These are phyloP conservation scores for Coprinopsis strossmayeri DNA, from an alignment of 768 basidiomycete species.

Conservation along the genomic window DNA sequence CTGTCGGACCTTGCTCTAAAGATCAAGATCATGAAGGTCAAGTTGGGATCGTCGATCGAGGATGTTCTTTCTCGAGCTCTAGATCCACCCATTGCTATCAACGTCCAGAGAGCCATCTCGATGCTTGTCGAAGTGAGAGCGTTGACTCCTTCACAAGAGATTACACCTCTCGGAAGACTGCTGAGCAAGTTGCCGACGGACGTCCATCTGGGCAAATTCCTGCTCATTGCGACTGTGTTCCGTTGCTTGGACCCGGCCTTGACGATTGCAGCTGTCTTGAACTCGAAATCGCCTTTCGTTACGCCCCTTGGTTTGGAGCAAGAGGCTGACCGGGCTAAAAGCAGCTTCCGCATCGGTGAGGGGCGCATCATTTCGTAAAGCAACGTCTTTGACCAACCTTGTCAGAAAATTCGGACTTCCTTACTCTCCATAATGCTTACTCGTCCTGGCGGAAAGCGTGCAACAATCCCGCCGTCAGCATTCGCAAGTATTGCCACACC, in stretches of 20 bases:
- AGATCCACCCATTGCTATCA: slow-evolving; percentile 81
- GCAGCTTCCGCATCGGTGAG: slow-evolving; percentile 69
- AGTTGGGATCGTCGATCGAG: slow-evolving; percentile 79
- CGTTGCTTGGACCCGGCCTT: slow-evolving; percentile 93
- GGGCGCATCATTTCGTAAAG: no score
- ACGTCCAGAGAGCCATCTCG: slow-evolving; percentile 85
- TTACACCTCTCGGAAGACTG: slow-evolving; percentile 88
- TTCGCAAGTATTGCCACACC: slow-evolving; percentile 70
- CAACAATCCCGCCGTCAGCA: slow-evolving; percentile 45
- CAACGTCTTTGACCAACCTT: no score
- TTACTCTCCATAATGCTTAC: slow-evolving; percentile 90
- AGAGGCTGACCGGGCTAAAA: slow-evolving; percentile 82
- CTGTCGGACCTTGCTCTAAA: slow-evolving; percentile 86
- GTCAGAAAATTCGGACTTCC: slow-evolving; percentile 95
- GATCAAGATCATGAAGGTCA: slow-evolving; percentile 91
- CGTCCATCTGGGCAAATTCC: slow-evolving; percentile 92
- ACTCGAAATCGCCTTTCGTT: slow-evolving; percentile 90
- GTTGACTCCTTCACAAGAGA: slow-evolving; percentile 78
- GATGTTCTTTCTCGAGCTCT: slow-evolving; percentile 83
- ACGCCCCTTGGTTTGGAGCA: slow-evolving; percentile 82
- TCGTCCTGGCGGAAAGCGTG: slow-evolving; percentile 78
- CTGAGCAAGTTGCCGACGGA: slow-evolving; percentile 92
- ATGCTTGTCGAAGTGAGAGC: slow-evolving; percentile 92
- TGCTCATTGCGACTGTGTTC: slow-evolving; percentile 78
- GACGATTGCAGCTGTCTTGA: slow-evolving; percentile 89